These are phyloP conservation scores for Dichotomopilus funicola DNA, from an alignment of 2,329 filamentous ascomycete species.

Conservation along the genomic window DNA sequence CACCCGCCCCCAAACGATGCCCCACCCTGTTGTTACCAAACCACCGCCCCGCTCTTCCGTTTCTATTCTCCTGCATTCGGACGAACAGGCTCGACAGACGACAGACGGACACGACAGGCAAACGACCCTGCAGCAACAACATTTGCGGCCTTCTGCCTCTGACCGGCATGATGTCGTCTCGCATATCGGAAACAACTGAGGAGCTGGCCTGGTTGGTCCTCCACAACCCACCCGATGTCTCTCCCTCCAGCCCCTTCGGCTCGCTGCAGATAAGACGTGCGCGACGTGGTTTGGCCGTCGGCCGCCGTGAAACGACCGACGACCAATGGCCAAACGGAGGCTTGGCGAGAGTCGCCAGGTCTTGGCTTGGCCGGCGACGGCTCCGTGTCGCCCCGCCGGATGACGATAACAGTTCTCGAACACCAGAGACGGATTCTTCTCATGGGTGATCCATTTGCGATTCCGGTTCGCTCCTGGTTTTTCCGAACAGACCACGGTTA, in stretches of 20 bases:
- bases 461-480: no score
- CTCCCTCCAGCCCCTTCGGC: neutral
- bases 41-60: conserved; percentile 1
- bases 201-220: neutral
- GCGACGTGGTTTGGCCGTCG: neutral
- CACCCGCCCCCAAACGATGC: neutral
- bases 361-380: no score
- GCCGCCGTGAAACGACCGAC: conserved; percentile 1
- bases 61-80: no score
- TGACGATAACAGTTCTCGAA: no score
- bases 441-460: no score
- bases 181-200: neutral
- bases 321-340: neutral
- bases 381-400: no score
- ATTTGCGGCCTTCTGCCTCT: no score
- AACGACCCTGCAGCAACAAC: neutral
- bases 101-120: neutral
- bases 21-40: neutral
- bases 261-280: neutral
- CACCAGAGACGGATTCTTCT: no score
- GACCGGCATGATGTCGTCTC: no score
- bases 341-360: no score
- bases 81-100: no score
- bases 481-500: no score
- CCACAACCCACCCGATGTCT: neutral